These are phyloP conservation scores for Leishmania guyanensis DNA, from an alignment of 208 protist genomes.

Conservation along the genomic window DNA sequence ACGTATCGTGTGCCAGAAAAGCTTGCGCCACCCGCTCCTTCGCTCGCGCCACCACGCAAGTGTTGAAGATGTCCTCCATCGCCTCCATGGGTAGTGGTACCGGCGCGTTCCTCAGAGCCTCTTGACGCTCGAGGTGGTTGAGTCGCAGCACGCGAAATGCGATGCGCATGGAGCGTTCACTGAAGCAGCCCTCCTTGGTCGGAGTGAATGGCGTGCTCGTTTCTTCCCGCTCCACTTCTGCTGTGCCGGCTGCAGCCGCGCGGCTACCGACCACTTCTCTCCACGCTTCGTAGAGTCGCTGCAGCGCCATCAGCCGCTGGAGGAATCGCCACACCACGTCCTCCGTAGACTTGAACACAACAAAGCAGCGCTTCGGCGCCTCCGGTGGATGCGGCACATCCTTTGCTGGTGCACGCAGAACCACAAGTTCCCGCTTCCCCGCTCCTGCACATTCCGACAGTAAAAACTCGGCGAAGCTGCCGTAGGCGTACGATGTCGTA, in stretches of 20 bases:
- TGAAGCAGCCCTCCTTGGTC: conserved; percentile 44
- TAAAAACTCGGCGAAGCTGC: conserved; percentile 9
- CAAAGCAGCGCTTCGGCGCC: conserved; percentile 51
- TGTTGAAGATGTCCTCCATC: conserved; percentile 40
- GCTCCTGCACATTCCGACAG: not conserved
- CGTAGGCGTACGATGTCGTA: conserved; percentile 42
- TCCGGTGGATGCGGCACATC: conserved; percentile 36
- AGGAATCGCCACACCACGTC: conserved; percentile 58
- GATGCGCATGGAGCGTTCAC: conserved; percentile 44
- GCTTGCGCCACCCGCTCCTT: conserved; percentile 47
- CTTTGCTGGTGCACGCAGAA: conserved; percentile 41
- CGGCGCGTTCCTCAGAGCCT: conserved; percentile 35
- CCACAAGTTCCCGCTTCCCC: conserved; percentile 43
- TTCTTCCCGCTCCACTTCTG: conserved; percentile 5
- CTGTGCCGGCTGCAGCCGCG: not conserved
- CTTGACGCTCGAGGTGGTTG: conserved; percentile 39
- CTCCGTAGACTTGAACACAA: conserved; percentile 32
- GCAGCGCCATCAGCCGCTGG: conserved; percentile 44
- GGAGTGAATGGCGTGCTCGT: conserved; percentile 12
- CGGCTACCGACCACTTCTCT: not conserved
- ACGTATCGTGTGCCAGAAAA: conserved; percentile 64
- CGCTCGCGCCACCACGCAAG: conserved; percentile 39
- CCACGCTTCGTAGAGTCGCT: conserved; percentile 36
- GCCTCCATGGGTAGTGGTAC: conserved; percentile 32
- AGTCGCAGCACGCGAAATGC: conserved; percentile 43